Evolutionary conservation across 2,329 filamentous ascomycete genomes (phyloP), one percentile per base, ranked within the genome.

Genomic region (Aspergillus sergii): DNA sequence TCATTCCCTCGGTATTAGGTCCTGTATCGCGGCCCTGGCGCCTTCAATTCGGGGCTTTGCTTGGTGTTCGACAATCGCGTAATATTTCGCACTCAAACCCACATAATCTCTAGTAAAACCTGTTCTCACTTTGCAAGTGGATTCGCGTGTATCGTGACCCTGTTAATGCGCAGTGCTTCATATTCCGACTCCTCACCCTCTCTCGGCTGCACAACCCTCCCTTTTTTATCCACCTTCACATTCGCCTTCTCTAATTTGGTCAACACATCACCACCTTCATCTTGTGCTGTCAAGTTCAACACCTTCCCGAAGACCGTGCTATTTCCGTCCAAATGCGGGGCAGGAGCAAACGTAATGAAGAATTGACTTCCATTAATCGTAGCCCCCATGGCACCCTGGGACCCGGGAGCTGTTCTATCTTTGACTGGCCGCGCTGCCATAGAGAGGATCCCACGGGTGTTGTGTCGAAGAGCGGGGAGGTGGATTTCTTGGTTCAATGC

Each of bases 221-320:
- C 85, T 78, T 89, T 90, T 77, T 86, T 88, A 73, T 89, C 88
- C 36, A 89, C 83, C 65, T 84, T 82, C 2, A 85, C 79, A 69
- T 89, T 86, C 60, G 89, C 80, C 68, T 82, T 83, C 63, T 88
- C 86, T 66, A 90, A 70, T 4, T 82, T 84, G 21, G 81, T 77
- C 61, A 80, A 65, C 12, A 80, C 75, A 71, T 81, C 76, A 10
- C 74, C 80, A 7, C 71, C 78, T 66, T 82, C 83, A 73, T 83
- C 83, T 45, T 73, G 77, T 36, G 69, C 73, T 56, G 66, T 76
- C 65, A 78, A 58, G 58, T 78, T 79, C 67, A 90, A 74, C 21
- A 90, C 81, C 66, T 85, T 83, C 16, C 88, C 88, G 76, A 90
- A 90, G 2, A 89, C 86, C 0, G 88, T 89, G 71, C 89, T 90